Percentiles rank a stretch among this genome's conserved stretches.
Conservation (phyloP, 2,329 filamentous ascomycete genomes). For the Epichloe baconii region DNA sequence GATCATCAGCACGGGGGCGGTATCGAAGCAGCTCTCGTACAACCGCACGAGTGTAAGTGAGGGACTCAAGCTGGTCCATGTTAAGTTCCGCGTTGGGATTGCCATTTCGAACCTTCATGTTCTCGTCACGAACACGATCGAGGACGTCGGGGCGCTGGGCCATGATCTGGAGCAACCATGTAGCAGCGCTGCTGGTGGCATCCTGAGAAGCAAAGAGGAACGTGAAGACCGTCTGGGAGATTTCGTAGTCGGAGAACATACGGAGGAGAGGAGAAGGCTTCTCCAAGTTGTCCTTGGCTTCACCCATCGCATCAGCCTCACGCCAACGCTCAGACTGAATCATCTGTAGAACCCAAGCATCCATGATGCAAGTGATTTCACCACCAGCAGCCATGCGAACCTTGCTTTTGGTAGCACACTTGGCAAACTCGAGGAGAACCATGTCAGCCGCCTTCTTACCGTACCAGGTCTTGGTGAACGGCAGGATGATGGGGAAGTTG, state of each 20-base stretch:
- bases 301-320: slow-evolving; percentile 61
- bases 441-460: slow-evolving; percentile 92
- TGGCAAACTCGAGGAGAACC: slow-evolving; percentile 78
- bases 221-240: slow-evolving; percentile 85
- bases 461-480: slow-evolving; percentile 92
- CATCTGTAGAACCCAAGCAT: slow-evolving; percentile 85
- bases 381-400: slow-evolving; percentile 82
- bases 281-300: slow-evolving; percentile 52
- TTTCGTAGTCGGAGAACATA: slow-evolving; percentile 81
- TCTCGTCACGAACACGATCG: slow-evolving; percentile 84
- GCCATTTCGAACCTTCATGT: slow-evolving; percentile 62
- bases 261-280: slow-evolving; percentile 77
- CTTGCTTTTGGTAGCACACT: slow-evolving; percentile 88
- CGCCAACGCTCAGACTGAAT: slow-evolving; percentile 73
- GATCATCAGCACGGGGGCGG: slow-evolving; percentile 88
- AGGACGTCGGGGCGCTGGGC: slow-evolving; percentile 89
- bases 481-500: slow-evolving; percentile 95
- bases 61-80: slow-evolving; percentile 77
- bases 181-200: slow-evolving; percentile 83
- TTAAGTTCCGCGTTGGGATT: slow-evolving; percentile 56
- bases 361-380: slow-evolving; percentile 83
- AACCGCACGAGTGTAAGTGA: slow-evolving; percentile 83
- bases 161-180: slow-evolving; percentile 90
- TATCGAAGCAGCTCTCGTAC: slow-evolving; percentile 87
- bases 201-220: slow-evolving; percentile 97